Base-by-base conservation (phyloP, 2,329 filamentous ascomycete species). In the Calonectria hawksworthii region DNA sequence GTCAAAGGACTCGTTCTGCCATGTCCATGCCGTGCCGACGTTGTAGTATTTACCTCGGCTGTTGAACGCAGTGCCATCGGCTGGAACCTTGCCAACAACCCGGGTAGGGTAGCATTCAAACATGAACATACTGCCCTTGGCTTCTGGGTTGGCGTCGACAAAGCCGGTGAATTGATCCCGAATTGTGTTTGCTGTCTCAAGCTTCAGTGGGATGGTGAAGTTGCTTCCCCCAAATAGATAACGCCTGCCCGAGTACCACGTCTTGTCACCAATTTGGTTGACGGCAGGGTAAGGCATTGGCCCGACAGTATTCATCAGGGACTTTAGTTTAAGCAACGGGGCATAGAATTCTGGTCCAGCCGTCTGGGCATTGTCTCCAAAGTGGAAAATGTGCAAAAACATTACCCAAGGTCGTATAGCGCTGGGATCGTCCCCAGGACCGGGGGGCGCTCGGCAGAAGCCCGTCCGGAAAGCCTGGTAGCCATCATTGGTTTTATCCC, bases 221-320 rank as follows among this genome's bases (percentile, higher is more conserved):
- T 86, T 88, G 13, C 87, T 82, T 0, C 87, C 87, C 70, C 88
- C 87, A 73, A 87, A 80, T 9, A 82, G 73, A 65, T 84, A 85
- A 5, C 86, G 83, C 56, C 83, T 83, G 3, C 86, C 83, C n/a
- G 85, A 80, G 0, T 81, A 83, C 14, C 84, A 83, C 50, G 83
- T 82, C 0, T 81, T 82, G 74, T 87, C 87, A 50, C 83, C 79
- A 0, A 85, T 74, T 4, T 78, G 82, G 75, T 89, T 89, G 61
- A 86, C 79, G 28, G 81, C 77, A 1, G 82, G 79, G 75, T 89
- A 89, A 0, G 87, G 86, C 70, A 88, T 84, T 77, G 84, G 83
- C 16, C 80, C 80, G 16, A 85, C 78, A 4, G 84, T 83, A 68
- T 87, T 84, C 14, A 84, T 73, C 14, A 85, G 70, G 0, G 87